Base-by-base conservation (phyloP, 805 yeast genomes). In the Tanozyma kutaoensis region DNA sequence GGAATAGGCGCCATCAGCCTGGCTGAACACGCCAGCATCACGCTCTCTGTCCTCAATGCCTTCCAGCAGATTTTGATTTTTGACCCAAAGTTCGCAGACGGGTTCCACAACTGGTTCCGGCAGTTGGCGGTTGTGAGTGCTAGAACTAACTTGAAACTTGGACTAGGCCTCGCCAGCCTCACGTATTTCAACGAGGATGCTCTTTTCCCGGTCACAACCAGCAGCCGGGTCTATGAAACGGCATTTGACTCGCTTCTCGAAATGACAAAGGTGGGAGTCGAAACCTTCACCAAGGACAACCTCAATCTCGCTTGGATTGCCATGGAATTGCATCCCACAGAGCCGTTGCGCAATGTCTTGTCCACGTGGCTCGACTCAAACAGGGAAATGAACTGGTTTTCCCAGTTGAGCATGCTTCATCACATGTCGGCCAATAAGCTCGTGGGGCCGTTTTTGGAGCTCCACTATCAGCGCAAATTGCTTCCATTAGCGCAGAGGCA, bases 231-330 rank as follows among this genome's bases (percentile, higher is more conserved):
- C 14, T 52, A 63, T 14, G 48, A 51, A 12, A 50, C 62, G 3
- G 70, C 76, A 1, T 62, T 72, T 27, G 64, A 57, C 19, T 65
- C 79, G n/a, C 56, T 75, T 28, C 62, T 59, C 16, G 80, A 77
- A 38, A 64, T 66, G 12, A 48, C 49, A 3, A 43, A 54, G 13
- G 42, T 66, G 2, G 36, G 36, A 2, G 18, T 32, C 6, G 24
- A 25, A 7, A 35, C 42, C 2, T 59, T 76, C 30, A 43, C 52
- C 2, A 46, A 52, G 10, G 62, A 60, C 2, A 43, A 73, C 5
- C 72, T 72, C 22, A 62, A 55, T 23, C 53, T 68, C 15, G 50
- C 76, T 5, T 81, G 91, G 91, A 54, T 71, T 7, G 69, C 60
- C 8, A 52, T 60, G 57, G 54, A 58, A 59, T 20, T 63, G 55